These are phyloP conservation scores for Phytopythium delawarense DNA, from an alignment of 352 stramenopile species.

Conservation along the genomic window DNA sequence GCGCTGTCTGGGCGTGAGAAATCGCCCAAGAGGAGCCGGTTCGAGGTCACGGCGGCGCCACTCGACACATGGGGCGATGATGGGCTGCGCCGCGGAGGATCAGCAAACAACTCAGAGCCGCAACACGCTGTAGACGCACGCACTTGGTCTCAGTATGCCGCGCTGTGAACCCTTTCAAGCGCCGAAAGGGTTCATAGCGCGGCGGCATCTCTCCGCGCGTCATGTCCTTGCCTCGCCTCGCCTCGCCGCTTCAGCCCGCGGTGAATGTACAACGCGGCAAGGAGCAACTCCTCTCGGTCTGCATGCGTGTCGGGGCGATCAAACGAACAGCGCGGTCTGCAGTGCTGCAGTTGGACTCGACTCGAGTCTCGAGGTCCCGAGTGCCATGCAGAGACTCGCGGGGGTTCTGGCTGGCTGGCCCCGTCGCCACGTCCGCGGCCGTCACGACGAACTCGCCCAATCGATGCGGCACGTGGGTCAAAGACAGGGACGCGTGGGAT, in stretches of 20 bases:
- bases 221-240: too few species aligned
- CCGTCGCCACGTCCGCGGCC: neutral
- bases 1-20: neutral
- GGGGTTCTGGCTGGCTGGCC: neutral
- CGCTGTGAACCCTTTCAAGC: neutral
- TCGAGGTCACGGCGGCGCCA: neutral
- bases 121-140: neutral
- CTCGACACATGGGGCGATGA: neutral
- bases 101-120: constrained; percentile 3
- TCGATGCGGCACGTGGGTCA: neutral
- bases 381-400: too few species aligned
- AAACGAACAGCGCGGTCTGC: too few species aligned
- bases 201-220: too few species aligned
- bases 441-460: neutral
- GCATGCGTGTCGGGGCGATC: too few species aligned
- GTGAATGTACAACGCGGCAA: too few species aligned
- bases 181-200: neutral
- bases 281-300: too few species aligned
- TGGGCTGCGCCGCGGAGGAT: neutral
- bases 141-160: neutral
- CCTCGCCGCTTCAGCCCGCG: too few species aligned
- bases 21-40: neutral
- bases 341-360: too few species aligned
- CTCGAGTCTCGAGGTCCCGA: too few species aligned
- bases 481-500: neutral